Evolutionary conservation across 345 rosid genomes (phyloP), one percentile per base, ranked within the genome.

Genomic region (Aquilaria yunnanensis): DNA sequence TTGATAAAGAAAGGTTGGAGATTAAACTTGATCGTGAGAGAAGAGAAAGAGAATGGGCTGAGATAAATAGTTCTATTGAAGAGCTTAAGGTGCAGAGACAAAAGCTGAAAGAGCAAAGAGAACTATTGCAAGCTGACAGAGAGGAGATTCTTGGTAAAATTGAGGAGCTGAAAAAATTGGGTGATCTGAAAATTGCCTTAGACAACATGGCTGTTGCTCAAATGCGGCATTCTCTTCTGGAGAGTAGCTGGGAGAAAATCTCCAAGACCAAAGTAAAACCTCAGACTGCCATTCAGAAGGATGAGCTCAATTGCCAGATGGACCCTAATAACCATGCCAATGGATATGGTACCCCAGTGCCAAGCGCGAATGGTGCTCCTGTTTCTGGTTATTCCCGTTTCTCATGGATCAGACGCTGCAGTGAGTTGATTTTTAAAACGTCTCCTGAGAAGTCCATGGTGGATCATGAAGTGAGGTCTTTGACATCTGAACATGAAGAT

Each of bases 41-140:
- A 74, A 86, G 96, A 65, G 91, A 87, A 58, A 81, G 60, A 34
- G 99, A 94, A 66, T 88, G 96, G 97, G 80, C 74, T 5, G 91
- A 82, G 70, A 74, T 94, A 60, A 87, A 76, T 66, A 76, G 77
- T 59, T 86, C 88, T 9, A 72, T 94, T 56, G 96, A 88, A 71
- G 99, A 88, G 73, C 88, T 94, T 53, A 83, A 76, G 75, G 66
- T 73, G 61, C 99, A 88, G 69, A 78, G 93, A 32, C 81, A 81
- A 62, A 94, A 90, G 73, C 70, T 94, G 54, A 83, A 89, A 73
- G 74, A 67, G 73, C 99, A 90, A 73, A 86, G 99, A 70, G 89
- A 88, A 72, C 52, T 87, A 54, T 74, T 90, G 70, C 85, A 71
- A 75, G 79, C 80, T 16, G 99, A 90, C 73, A 82, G 92, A 74